Base-by-base conservation (phyloP, 1,139 yeast genomes). In the Debaryomyces coudertii region DNA sequence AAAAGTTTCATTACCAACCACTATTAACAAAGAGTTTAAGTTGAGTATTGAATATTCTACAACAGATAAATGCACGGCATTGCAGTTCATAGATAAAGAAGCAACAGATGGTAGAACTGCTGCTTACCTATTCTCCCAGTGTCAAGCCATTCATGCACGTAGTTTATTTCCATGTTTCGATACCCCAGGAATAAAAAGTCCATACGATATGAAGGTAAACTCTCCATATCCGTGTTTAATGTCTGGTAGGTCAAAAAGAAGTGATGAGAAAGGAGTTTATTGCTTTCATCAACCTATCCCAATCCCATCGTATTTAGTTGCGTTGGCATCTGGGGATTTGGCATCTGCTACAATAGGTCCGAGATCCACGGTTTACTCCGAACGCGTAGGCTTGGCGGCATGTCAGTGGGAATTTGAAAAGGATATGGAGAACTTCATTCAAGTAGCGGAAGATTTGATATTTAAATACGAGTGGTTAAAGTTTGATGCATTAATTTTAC, bases 131-230 rank as follows among this genome's bases (percentile, higher is more conserved):
- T 72, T 72, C 50, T 71, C 76, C 1, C 77, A 72, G 53, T 71
- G 77, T 55, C 73, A 72, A 54, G 68, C 76, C 12, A 71, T 71
- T 37, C 77, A 72, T 52, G 77, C 77, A 12, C 55, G 77, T 44
- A 66, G 72, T 38, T 58, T 72, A 52, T 70, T 71, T 49, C 77
- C 77, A 4, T 69, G 77, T 50, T 72, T 72, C 51, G 77, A 72
- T 53, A 71, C 76, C 7, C 77, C 77, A 1, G 70, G 67, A 0
- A 66, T 69, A 25, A 72, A 72, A 47, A 64, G 69, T 2, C 58
- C 68, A 1, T 71, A 61, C 51, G 54, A 53, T 38, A 66, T 66
- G 49, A 55, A 51, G n/a, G 70, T 66, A 12, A 53, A 52, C 7
- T 70, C 76, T 2, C 68, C 71, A 4, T 60, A 57, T 40, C 63